phyloP scores from a whole-genome alignment of 1,139 yeast genomes.

The Kurtzmaniella quercitrusa region DNA sequence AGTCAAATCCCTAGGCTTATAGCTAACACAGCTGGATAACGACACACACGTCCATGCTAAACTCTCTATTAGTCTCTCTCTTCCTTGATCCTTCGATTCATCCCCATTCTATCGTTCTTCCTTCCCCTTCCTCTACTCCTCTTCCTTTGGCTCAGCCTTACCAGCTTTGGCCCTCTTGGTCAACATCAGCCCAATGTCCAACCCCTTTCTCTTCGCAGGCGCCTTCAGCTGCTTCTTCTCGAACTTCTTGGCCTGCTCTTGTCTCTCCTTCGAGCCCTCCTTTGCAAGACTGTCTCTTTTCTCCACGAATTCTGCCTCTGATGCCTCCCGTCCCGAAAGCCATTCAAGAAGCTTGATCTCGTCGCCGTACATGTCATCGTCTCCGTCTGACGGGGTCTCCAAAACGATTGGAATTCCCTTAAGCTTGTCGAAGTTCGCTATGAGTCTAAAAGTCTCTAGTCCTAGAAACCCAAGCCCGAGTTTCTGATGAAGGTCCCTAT shows the following conservation, averaged over 20 bases:
- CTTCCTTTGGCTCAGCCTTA: conserved; percentile 4
- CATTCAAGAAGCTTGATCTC: conserved; percentile 77
- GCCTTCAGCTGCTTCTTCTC: conserved; percentile 25
- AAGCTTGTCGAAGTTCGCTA: conserved; percentile 66
- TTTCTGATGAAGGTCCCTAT: conserved; percentile 86
- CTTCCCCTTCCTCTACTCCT: neutral
- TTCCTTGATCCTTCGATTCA: too few species aligned
- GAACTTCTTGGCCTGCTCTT: conserved; percentile 41
- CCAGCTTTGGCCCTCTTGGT: conserved; percentile 13
- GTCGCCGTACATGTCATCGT: conserved; percentile 63
- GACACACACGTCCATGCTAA: too few species aligned
- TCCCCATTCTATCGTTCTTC: too few species aligned
- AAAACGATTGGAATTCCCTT: conserved; percentile 73
- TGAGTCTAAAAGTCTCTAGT: conserved; percentile 70
- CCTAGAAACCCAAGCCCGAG: conserved; percentile 89
- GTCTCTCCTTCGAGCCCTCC: conserved; percentile 56
- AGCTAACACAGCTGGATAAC: too few species aligned
- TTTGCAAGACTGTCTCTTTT: conserved; percentile 49
- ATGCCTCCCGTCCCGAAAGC: conserved; percentile 51
- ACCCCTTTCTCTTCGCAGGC: conserved; percentile 8
- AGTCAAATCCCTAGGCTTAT: too few species aligned
- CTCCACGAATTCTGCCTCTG: conserved; percentile 51
- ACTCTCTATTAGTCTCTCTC: too few species aligned
- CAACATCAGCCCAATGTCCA: conserved; percentile 19
- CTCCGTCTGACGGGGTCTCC: conserved; percentile 77